Evolutionary conservation across 495 filamentous ascomycete species (phyloP).

Genomic region (Acidiella bohemica): DNA sequence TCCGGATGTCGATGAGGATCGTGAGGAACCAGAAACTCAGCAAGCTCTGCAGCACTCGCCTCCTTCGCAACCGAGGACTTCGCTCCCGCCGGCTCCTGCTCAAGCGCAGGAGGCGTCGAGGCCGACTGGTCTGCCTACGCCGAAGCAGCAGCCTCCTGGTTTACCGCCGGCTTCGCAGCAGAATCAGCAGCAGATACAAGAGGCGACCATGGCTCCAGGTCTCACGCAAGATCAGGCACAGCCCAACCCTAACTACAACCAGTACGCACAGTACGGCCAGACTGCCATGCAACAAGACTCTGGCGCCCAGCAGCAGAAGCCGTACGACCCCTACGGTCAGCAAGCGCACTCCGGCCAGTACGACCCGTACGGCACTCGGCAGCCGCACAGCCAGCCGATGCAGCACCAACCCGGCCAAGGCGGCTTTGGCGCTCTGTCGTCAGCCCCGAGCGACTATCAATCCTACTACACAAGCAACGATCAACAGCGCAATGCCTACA

Average conservation of each 20-base stretch:
- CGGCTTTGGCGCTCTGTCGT: constrained; percentile 49
- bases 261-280: constrained; percentile 59
- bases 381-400: constrained; percentile 30
- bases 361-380: constrained; percentile 39
- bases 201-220: constrained; percentile 11
- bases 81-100: constrained; percentile 62
- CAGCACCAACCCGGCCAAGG: constrained; percentile 31
- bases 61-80: constrained; percentile 71
- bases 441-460: constrained; percentile 67
- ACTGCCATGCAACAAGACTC: constrained; percentile 41
- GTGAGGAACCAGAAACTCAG: constrained; percentile 88
- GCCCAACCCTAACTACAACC: constrained; percentile 34
- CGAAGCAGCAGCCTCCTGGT: constrained; percentile 37
- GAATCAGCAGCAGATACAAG: constrained; percentile 32
- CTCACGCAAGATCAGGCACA: constrained; percentile 10
- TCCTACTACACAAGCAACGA: constrained; percentile 79
- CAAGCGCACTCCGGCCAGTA: constrained; percentile 48
- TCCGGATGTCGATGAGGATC: constrained; percentile 77
- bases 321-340: constrained; percentile 77
- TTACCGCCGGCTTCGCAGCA: constrained; percentile 31
- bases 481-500: constrained; percentile 58
- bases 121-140: constrained; percentile 23
- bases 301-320: constrained; percentile 55
- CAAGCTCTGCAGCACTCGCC: constrained; percentile 91
- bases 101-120: constrained; percentile 21